Conservation (phyloP, 306 rosid species). For the Phaseolus lunatus region DNA sequence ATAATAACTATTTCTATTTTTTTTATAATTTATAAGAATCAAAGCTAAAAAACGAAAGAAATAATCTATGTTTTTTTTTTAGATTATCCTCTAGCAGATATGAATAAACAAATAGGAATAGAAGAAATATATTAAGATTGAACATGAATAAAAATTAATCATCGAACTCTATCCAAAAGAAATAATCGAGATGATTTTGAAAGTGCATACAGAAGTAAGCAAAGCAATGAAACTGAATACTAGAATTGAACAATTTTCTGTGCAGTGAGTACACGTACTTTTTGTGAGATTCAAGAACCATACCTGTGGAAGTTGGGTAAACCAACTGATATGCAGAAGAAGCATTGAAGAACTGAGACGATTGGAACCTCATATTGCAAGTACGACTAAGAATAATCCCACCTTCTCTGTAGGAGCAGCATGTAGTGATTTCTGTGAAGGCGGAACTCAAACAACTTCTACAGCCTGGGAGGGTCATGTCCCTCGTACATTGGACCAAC, state of each 20-base stretch:
- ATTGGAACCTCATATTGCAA: conserved; percentile 60
- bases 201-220: too few relatives aligned
- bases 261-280: neutral
- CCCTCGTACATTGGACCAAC: conserved; percentile 66
- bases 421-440: conserved; percentile 42
- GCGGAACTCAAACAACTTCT: conserved; percentile 56
- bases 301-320: conserved; percentile 48
- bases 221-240: neutral
- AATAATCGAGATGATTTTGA: too few relatives aligned
- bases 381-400: conserved; percentile 53
- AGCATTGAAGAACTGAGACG: conserved; percentile 44
- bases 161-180: too few relatives aligned
- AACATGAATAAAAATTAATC: too few relatives aligned
- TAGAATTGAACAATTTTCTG: neutral
- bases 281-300: neutral
- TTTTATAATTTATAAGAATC: neutral
- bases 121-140: too few relatives aligned
- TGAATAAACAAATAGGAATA: neutral
- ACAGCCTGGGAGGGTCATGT: conserved; percentile 43
- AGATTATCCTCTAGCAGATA: neutral
- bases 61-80: neutral
- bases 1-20: neutral
- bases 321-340: conserved; percentile 38
- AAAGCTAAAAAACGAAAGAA: neutral
- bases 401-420: conserved; percentile 47